phyloP scores from a whole-genome alignment of 2,329 filamentous ascomycete species.

The Thermothelomyces thermophilus region DNA sequence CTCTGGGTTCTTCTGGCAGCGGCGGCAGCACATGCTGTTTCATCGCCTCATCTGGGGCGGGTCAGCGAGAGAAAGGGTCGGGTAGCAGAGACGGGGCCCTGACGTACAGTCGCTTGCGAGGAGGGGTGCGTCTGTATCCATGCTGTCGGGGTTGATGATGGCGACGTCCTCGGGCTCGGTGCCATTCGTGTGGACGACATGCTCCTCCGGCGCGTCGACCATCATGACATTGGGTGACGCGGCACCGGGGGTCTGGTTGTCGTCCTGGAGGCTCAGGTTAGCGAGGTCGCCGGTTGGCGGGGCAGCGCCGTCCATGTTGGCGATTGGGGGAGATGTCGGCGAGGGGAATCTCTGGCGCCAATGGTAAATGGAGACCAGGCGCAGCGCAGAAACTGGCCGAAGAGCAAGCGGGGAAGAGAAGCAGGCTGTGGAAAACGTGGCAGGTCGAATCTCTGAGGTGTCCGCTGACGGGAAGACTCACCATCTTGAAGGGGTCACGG shows the following conservation, averaged over 20 bases:
- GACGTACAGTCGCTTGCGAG: conserved; percentile 46
- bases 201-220: conserved; percentile 46
- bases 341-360: not conserved
- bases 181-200: conserved; percentile 42
- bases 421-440: not conserved
- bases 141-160: conserved; percentile 47
- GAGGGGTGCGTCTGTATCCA: conserved; percentile 34
- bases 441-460: not conserved
- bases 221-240: conserved; percentile 52
- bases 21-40: conserved; percentile 70
- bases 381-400: not conserved
- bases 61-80: conserved; percentile 16
- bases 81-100: not conserved
- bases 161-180: conserved; percentile 46
- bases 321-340: not conserved
- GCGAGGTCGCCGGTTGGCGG: conserved; percentile 20
- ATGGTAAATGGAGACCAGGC: not conserved
- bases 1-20: conserved; percentile 68
- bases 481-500: conserved; percentile 15
- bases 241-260: conserved; percentile 46
- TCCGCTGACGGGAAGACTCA: conserved; percentile 11
- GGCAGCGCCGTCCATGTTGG: conserved; percentile 10
- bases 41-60: conserved; percentile 69
- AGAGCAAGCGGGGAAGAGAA: not conserved
- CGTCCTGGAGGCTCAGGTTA: conserved; percentile 26